phyloP scores from a whole-genome alignment of 768 basidiomycete genomes.

The Atractiella rhizophila region DNA sequence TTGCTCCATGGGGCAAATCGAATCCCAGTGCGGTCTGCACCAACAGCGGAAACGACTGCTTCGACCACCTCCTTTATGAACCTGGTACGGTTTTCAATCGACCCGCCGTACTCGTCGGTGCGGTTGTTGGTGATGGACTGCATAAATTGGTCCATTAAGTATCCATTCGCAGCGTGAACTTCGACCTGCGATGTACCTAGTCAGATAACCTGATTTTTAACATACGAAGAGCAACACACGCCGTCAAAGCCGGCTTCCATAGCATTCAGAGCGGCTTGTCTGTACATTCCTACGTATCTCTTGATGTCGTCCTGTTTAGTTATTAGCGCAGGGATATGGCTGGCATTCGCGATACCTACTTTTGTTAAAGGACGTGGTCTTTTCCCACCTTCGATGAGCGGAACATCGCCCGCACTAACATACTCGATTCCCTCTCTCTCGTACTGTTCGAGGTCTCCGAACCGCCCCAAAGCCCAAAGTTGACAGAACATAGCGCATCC shows the following conservation, averaged over 20 bases:
- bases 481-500: conserved; percentile 33
- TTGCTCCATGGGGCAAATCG: too few relatives aligned
- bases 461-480: conserved; percentile 34
- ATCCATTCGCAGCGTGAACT: conserved; percentile 6
- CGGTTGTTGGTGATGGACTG: conserved; percentile 12
- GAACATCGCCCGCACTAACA: conserved; percentile 1
- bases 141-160: conserved; percentile 16
- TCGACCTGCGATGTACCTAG: too few relatives aligned
- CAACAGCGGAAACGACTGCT: conserved; percentile 31
- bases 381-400: conserved; percentile 1
- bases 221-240: conserved; percentile 15
- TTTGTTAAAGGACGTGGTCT: conserved; percentile 12
- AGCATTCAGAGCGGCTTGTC: conserved; percentile 33
- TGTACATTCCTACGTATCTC: conserved; percentile 26
- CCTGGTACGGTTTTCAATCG: conserved; percentile 33
- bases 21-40: conserved; percentile 32
- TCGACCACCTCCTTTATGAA: conserved; percentile 35
- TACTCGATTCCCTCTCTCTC: conserved; percentile 4
- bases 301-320: conserved; percentile 29
- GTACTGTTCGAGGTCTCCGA: conserved; percentile 16
- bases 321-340: too few relatives aligned
- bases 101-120: conserved; percentile 35
- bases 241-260: conserved; percentile 46
- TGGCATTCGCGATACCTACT: too few relatives aligned
- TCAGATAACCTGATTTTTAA: conserved; percentile 35